These are phyloP conservation scores for Colletotrichum sp. DNA, from an alignment of 2,329 filamentous ascomycete genomes.

Conservation along the genomic window DNA sequence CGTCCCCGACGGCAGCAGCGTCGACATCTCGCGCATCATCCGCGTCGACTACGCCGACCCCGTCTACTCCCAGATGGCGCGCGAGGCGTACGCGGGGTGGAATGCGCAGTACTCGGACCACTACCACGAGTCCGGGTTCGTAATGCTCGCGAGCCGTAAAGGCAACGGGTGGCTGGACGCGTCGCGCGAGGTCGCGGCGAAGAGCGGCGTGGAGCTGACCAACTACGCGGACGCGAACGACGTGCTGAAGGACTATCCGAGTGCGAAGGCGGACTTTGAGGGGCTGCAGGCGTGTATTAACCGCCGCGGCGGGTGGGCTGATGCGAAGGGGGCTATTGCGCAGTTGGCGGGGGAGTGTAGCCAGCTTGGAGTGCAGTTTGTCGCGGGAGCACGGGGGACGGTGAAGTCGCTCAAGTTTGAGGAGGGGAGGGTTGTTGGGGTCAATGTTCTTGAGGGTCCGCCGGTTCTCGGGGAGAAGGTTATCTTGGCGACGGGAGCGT, in stretches of 20 bases:
- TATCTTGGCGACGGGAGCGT: conserved; percentile 72
- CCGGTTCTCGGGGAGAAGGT: conserved; percentile 51
- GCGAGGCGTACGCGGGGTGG: conserved; percentile 33
- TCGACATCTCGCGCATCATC: conserved; percentile 46
- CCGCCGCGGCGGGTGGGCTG: conserved; percentile 35
- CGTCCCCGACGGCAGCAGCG: conserved; percentile 40
- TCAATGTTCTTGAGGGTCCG: conserved; percentile 29
- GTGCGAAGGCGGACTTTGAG: conserved; percentile 7
- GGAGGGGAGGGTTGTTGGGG: conserved; percentile 25
- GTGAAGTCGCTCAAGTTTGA: conserved; percentile 27
- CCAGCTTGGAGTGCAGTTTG: conserved; percentile 32
- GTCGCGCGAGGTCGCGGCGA: conserved; percentile 19
- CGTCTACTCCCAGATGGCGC: conserved; percentile 65
- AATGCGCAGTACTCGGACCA: conserved; percentile 29
- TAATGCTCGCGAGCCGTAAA: conserved; percentile 29
- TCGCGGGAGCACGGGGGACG: conserved; percentile 33
- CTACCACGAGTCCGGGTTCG: conserved; percentile 35
- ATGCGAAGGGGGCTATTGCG: conserved; percentile 31
- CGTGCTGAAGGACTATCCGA: not conserved
- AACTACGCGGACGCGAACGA: conserved; percentile 34
- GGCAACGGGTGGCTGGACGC: conserved; percentile 24
- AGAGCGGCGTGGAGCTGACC: not conserved
- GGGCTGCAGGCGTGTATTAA: conserved; percentile 25
- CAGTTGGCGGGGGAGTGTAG: conserved; percentile 31
- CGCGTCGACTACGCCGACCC: conserved; percentile 67